A percentile compares a stretch with the other conserved stretches of the same genome.
Conservation (phyloP, 106 monocot species). For the Acorus gramineus region DNA sequence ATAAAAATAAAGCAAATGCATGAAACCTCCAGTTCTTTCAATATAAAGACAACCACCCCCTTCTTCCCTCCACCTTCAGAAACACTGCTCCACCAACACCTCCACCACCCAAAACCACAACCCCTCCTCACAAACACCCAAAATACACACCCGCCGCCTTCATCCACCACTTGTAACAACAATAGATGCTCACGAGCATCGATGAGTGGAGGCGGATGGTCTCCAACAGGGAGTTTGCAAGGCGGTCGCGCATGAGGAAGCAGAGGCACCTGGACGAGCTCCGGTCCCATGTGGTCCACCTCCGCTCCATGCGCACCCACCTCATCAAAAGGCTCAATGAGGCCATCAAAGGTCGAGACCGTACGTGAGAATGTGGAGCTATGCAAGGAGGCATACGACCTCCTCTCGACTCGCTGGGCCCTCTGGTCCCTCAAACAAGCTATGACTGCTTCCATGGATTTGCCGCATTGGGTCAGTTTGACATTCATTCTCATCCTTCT, state of each 20-base stretch:
- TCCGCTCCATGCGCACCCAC: constrained; percentile 40
- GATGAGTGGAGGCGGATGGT: constrained; percentile 81
- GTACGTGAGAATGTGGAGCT: constrained; percentile 45
- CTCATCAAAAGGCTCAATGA: constrained; percentile 73
- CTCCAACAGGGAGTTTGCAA: constrained; percentile 85
- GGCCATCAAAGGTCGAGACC: constrained; percentile 23
- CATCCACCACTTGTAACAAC: too few relatives aligned
- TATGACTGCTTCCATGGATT: too few relatives aligned
- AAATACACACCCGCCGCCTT: too few relatives aligned
- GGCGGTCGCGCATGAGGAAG: constrained; percentile 80
- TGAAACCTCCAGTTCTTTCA: too few relatives aligned
- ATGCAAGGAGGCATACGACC: constrained; percentile 25
- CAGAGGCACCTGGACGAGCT: constrained; percentile 82
- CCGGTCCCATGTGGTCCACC: constrained; percentile 38
- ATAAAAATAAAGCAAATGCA: too few relatives aligned
- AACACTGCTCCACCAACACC: too few relatives aligned
- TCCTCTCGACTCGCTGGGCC: constrained; percentile 28
- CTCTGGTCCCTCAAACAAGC: neutral
- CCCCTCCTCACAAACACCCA: too few relatives aligned
- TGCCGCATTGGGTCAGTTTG: too few relatives aligned
- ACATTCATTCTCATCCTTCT: too few relatives aligned
- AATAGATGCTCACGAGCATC: neutral
- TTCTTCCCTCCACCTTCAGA: too few relatives aligned
- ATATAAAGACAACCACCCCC: too few relatives aligned
- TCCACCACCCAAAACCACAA: too few relatives aligned